phyloP scores from a whole-genome alignment of 2,329 filamentous ascomycete species.

The Elsinoe australis region DNA sequence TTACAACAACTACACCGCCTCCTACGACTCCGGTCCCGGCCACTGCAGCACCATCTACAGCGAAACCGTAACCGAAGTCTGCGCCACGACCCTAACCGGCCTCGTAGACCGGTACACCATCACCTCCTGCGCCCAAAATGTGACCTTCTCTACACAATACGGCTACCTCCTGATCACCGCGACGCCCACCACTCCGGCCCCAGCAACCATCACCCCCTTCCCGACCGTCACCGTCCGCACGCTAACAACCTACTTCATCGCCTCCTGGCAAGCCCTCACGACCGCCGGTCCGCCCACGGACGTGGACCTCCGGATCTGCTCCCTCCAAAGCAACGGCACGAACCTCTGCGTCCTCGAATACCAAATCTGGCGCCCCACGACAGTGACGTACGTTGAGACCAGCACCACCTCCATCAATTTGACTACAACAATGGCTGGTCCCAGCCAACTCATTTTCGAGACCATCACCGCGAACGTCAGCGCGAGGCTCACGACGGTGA shows the following conservation, averaged over 20 bases:
- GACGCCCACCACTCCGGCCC: conserved; percentile 23
- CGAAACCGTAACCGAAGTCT: conserved; percentile 37
- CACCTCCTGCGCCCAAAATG: conserved; percentile 37
- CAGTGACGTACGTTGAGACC: conserved; percentile 34
- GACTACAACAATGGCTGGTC: conserved; percentile 33
- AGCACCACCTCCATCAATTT: conserved; percentile 33
- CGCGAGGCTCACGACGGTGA: conserved; percentile 33
- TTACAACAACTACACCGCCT: conserved; percentile 33
- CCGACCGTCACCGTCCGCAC: conserved; percentile 31
- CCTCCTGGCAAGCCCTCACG: conserved; percentile 38
- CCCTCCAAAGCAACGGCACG: conserved; percentile 30
- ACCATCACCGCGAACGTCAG: conserved; percentile 35
- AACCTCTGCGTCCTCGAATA: conserved; percentile 36
- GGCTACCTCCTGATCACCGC: conserved; percentile 37
- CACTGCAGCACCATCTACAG: conserved; percentile 37
- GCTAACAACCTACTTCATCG: conserved; percentile 39
- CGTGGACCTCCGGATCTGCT: conserved; percentile 38
- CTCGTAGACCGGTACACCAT: conserved; percentile 36
- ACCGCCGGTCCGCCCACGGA: conserved; percentile 33
- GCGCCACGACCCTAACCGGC: conserved; percentile 38
- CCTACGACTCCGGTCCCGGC: conserved; percentile 28
- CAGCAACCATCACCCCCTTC: conserved; percentile 31
- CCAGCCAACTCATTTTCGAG: conserved; percentile 33
- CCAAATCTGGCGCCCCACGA: conserved; percentile 36
- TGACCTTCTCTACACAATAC: conserved; percentile 41